These are phyloP conservation scores for Candida tallmaniae DNA, from an alignment of 805 yeast species.

Conservation along the genomic window DNA sequence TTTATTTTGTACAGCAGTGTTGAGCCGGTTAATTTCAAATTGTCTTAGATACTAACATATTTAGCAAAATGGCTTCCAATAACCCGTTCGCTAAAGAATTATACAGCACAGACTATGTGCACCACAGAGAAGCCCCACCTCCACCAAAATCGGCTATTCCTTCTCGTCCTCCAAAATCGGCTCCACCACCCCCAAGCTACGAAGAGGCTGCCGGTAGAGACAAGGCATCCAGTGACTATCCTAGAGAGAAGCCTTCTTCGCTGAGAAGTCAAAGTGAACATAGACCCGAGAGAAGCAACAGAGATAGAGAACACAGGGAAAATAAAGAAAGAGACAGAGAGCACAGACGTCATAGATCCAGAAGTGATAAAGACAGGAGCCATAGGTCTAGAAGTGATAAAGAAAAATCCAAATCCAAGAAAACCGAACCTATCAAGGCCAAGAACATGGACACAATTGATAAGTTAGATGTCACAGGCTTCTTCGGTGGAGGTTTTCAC, in stretches of 20 bases:
- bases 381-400: slow-evolving; percentile 12
- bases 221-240: slow-evolving; percentile 41
- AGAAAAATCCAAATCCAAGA: slow-evolving; percentile 18
- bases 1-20: too few species aligned
- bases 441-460: slow-evolving; percentile 90
- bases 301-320: slow-evolving; percentile 5
- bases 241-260: slow-evolving; percentile 43
- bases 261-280: background rate
- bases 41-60: background rate
- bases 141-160: slow-evolving; percentile 15
- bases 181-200: slow-evolving; percentile 56
- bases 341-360: slow-evolving; percentile 14
- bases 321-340: slow-evolving; percentile 5
- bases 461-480: slow-evolving; percentile 91
- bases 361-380: slow-evolving; percentile 10
- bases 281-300: slow-evolving; percentile 14
- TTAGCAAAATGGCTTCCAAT: slow-evolving; percentile 39
- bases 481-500: slow-evolving; percentile 91
- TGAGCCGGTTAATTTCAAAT: too few species aligned
- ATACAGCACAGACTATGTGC: slow-evolving; percentile 31
- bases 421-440: slow-evolving; percentile 46
- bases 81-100: slow-evolving; percentile 53
- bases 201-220: slow-evolving; percentile 63
- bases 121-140: slow-evolving; percentile 35
- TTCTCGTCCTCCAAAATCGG: slow-evolving; percentile 28